Conservation (phyloP, 768 basidiomycete species). For the Auricularia sp. region DNA sequence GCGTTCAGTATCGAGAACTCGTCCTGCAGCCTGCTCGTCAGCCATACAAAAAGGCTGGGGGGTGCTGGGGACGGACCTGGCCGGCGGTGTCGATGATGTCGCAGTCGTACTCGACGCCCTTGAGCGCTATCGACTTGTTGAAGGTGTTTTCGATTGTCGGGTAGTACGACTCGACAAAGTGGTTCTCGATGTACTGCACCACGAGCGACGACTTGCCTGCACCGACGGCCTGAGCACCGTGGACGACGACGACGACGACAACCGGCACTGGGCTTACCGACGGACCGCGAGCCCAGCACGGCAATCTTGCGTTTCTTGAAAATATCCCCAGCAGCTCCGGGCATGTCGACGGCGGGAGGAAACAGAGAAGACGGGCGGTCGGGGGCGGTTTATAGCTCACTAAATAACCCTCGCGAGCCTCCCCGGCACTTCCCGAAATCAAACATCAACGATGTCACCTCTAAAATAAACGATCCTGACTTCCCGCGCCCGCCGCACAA, state of each 20-base stretch:
- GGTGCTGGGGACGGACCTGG: constrained; percentile 30
- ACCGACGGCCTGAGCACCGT: constrained; percentile 8
- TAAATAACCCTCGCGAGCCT: no score
- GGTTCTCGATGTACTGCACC: constrained; percentile 86
- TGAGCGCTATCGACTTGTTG: constrained; percentile 76
- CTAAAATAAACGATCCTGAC: no score
- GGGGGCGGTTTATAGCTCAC: background rate
- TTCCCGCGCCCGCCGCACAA: no score
- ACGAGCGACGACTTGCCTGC: constrained; percentile 91
- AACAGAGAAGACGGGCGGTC: constrained; percentile 5
- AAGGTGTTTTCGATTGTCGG: constrained; percentile 90
- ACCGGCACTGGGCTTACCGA: constrained; percentile 45
- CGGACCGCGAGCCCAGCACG: constrained; percentile 77
- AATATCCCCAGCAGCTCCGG: constrained; percentile 2
- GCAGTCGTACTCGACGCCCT: constrained; percentile 87
- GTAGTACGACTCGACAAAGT: constrained; percentile 88
- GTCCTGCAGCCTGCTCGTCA: constrained; percentile 42
- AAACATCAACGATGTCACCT: no score
- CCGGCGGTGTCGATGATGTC: constrained; percentile 98
- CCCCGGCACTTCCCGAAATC: no score
- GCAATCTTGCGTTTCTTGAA: constrained; percentile 84
- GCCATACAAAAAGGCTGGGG: background rate
- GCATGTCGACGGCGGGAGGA: constrained; percentile 14
- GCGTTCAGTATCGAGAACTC: constrained; percentile 91
- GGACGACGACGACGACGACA: constrained; percentile 13